These are phyloP conservation scores for Debaryomyces castellii DNA, from an alignment of 805 yeast genomes.

Conservation along the genomic window DNA sequence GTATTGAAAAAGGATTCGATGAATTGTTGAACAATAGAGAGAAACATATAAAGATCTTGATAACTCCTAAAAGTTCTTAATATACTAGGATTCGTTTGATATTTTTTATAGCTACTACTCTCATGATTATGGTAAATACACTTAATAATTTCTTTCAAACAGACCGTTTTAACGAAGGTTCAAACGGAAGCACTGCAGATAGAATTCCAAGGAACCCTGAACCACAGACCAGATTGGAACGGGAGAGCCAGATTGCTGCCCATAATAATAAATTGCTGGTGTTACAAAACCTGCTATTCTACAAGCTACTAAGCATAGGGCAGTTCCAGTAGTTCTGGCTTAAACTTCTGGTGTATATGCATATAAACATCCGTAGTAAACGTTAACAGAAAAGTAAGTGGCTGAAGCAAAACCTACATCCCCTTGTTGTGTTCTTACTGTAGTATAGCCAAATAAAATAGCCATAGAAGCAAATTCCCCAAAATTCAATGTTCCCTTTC, in stretches of 20 bases:
- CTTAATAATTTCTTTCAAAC: conserved; percentile 20
- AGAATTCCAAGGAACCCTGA: conserved; percentile 32
- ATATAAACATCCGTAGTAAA: conserved; percentile 34
- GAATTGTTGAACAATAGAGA: conserved; percentile 53
- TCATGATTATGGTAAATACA: too few relatives aligned
- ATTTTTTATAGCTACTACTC: too few relatives aligned
- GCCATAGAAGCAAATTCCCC: conserved; percentile 57
- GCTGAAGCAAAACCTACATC: conserved; percentile 48
- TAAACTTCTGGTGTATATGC: conserved; percentile 40
- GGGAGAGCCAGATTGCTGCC: conserved; percentile 21
- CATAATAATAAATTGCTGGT: conserved; percentile 37
- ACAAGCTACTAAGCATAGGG: conserved; percentile 32
- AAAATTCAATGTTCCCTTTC: conserved; percentile 57
- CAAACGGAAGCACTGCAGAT: conserved; percentile 33
- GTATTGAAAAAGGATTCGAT: conserved; percentile 51
- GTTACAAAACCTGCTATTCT: conserved; percentile 35
- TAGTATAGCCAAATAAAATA: conserved; percentile 59
- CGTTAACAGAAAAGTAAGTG: conserved; percentile 41
- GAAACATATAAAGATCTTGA: conserved; percentile 51
- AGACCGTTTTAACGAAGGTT: conserved; percentile 28
- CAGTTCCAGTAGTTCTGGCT: conserved; percentile 37
- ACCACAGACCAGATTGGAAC: conserved; percentile 38
- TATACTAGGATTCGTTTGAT: too few relatives aligned
- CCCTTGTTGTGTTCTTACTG: conserved; percentile 48
- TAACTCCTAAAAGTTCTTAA: conserved; percentile 39